These are phyloP conservation scores for Cercophora newfieldiana DNA, from an alignment of 495 filamentous ascomycete species.

Conservation along the genomic window DNA sequence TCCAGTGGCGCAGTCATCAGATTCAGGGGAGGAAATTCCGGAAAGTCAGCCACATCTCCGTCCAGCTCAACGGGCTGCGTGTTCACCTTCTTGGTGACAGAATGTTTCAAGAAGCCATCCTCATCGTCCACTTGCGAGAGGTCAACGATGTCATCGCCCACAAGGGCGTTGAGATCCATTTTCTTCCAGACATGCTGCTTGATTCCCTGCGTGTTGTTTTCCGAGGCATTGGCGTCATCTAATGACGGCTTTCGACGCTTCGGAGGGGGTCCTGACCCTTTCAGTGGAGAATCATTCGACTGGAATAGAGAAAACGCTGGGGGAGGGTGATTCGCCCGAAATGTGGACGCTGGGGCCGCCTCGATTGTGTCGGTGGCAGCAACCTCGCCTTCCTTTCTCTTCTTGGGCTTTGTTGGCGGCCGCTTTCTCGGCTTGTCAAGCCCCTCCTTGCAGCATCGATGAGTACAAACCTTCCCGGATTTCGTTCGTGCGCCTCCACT, in stretches of 20 bases:
- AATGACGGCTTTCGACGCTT: too few species aligned
- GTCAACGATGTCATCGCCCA: background rate
- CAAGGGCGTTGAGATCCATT: background rate
- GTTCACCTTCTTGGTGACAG: too few species aligned
- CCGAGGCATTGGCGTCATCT: too few species aligned
- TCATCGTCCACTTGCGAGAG: background rate
- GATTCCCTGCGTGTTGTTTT: background rate
- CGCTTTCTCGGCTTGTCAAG: conserved; percentile 72
- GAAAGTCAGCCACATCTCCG: too few species aligned
- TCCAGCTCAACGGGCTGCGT: too few species aligned
- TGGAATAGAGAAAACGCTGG: too few species aligned
- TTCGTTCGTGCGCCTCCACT: conserved; percentile 67
- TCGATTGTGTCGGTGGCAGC: background rate
- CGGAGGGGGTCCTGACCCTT: too few species aligned
- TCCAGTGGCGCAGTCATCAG: too few species aligned
- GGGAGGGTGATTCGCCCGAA: too few species aligned
- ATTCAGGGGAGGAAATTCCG: too few species aligned
- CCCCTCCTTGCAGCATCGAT: conserved; percentile 87
- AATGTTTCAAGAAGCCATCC: too few species aligned
- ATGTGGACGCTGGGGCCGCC: background rate
- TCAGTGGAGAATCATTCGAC: too few species aligned
- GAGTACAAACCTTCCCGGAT: conserved; percentile 50
- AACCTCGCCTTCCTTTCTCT: conserved; percentile 13
- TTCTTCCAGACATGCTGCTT: background rate
- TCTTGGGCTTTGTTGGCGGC: conserved; percentile 40